Percentiles rank a stretch among this genome's conserved stretches.
Evolutionary conservation across 345 rosid genomes (phyloP).

Genomic region (Lepidium sativum): DNA sequence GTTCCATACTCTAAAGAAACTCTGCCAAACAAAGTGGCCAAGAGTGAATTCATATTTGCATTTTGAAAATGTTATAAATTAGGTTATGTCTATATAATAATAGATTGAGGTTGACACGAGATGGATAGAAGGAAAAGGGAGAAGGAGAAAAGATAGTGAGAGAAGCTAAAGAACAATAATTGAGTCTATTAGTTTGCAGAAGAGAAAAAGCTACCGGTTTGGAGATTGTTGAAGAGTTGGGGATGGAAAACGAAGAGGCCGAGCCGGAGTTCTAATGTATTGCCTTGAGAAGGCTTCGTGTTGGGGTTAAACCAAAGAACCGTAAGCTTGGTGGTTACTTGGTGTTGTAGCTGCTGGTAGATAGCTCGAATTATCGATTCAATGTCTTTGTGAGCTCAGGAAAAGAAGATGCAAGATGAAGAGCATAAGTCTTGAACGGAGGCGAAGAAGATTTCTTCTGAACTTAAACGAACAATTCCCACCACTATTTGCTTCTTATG

Average conservation of each 20-base stretch:
- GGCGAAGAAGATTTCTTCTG: too few relatives aligned
- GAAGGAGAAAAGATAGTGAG: slow-evolving; percentile 60
- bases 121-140: slow-evolving; percentile 45
- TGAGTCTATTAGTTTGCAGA: slow-evolving; percentile 68
- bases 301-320: slow-evolving; percentile 66
- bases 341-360: too few relatives aligned
- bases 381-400: too few relatives aligned
- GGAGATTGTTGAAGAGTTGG: slow-evolving; percentile 55
- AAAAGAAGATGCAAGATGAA: too few relatives aligned
- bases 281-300: slow-evolving; percentile 73
- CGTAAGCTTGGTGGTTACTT: slow-evolving; percentile 69
- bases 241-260: slow-evolving; percentile 25
- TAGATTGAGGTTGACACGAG: slow-evolving; percentile 54
- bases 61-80: neutral
- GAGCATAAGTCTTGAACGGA: too few relatives aligned
- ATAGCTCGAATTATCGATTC: too few relatives aligned
- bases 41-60: slow-evolving; percentile 39
- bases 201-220: slow-evolving; percentile 43
- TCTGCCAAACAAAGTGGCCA: slow-evolving; percentile 52
- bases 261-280: slow-evolving; percentile 45
- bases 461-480: too few relatives aligned
- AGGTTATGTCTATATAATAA: neutral
- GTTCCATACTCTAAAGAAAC: slow-evolving; percentile 50
- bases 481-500: too few relatives aligned
- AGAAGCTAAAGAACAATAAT: slow-evolving; percentile 57